Conservation (phyloP, 75 land plant species). For the Cryptomeria japonica region DNA sequence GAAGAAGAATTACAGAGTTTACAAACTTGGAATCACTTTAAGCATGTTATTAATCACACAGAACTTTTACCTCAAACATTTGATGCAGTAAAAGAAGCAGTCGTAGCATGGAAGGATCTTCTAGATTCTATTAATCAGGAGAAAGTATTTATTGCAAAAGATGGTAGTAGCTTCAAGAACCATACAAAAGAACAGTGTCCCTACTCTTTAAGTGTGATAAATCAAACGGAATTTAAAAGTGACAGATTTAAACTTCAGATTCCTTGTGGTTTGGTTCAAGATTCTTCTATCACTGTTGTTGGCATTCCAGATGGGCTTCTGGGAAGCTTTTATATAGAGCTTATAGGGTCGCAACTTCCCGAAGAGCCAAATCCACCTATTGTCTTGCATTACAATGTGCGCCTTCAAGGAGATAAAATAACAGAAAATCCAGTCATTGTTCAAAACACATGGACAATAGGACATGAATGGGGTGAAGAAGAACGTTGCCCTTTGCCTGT, state of each 20-base stretch:
- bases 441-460: constrained; percentile 88
- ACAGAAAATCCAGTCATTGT: constrained; percentile 90
- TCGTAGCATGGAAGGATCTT: constrained; percentile 62
- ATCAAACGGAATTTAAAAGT: constrained; percentile 46
- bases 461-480: constrained; percentile 85
- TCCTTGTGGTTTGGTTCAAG: constrained; percentile 92
- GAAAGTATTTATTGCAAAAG: constrained; percentile 14
- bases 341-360: constrained; percentile 63
- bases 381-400: constrained; percentile 86
- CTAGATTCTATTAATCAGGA: constrained; percentile 47
- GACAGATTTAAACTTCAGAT: constrained; percentile 40
- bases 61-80: constrained; percentile 53
- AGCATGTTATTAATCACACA: constrained; percentile 32
- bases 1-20: constrained; percentile 46
- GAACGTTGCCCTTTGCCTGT: constrained; percentile 82
- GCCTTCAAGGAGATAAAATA: constrained; percentile 82
- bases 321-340: constrained; percentile 77
- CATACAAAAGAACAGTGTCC: constrained; percentile 78
- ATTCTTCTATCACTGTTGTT: constrained; percentile 85
- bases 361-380: constrained; percentile 85
- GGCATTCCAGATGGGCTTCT: constrained; percentile 74
- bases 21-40: constrained; percentile 67
- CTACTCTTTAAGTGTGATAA: constrained; percentile 62
- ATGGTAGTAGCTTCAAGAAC: constrained; percentile 18
- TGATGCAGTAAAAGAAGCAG: constrained; percentile 68